A percentile compares a stretch with the other conserved stretches of the same genome.
Conservation (phyloP, 441 rosid genomes). For the Euphorbia celastroides region DNA sequence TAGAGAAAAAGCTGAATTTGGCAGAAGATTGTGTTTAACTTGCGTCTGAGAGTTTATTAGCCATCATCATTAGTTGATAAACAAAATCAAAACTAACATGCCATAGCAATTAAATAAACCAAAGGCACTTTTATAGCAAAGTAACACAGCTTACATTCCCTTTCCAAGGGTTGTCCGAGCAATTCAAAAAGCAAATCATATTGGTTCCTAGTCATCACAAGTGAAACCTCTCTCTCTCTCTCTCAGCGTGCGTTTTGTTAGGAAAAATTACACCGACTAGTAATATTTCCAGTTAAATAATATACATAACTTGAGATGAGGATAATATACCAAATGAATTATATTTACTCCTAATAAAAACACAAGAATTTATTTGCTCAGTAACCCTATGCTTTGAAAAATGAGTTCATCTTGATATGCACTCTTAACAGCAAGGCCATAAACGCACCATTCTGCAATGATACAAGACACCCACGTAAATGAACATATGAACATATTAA, state of each 20-base stretch:
- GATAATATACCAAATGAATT: not conserved
- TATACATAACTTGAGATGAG: not conserved
- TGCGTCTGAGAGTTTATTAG: not conserved
- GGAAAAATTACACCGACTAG: not conserved
- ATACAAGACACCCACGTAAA: not conserved
- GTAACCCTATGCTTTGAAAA: not conserved
- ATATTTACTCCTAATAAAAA: not conserved
- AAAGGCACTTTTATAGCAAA: not conserved
- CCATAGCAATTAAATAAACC: not conserved
- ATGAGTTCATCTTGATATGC: not conserved
- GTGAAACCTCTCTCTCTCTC: not conserved
- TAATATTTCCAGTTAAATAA: not conserved
- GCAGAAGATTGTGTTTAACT: not conserved
- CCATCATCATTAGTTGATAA: not conserved
- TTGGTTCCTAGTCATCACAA: not conserved
- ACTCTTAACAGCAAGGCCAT: not conserved
- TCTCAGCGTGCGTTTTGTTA: too few species aligned
- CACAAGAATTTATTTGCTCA: not conserved
- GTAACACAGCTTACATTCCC: not conserved
- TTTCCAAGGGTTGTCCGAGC: not conserved
- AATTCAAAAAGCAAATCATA: not conserved
- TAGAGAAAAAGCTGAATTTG: not conserved
- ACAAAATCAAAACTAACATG: not conserved
- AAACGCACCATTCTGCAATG: not conserved
- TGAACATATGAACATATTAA: not conserved